Evolutionary conservation across 139 green algal genomes (phyloP), one percentile per base, ranked within the genome.

Genomic region (Choricystis sp.): DNA sequence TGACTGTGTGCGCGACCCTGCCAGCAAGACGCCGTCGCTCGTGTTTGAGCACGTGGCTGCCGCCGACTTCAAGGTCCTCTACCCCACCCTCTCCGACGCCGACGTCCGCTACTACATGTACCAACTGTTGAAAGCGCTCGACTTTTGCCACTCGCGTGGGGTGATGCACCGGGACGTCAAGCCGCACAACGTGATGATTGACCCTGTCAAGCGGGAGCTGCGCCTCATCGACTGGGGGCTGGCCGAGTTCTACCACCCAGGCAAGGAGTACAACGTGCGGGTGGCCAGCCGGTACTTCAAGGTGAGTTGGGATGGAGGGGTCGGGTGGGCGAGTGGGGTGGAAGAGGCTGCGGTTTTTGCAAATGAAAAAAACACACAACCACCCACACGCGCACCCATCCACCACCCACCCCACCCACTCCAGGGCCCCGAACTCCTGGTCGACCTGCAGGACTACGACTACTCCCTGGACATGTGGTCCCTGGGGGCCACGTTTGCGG

Each of bases 161-260:
- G 89, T 95, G 70, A 96, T 96, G 88, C 89, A 95, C 70, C 70
- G 83, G 26, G 81, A 86, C 60, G 81, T 90, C 2, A 88, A 90
- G 80, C 84, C 84, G 20, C 84, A 91, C 69, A 91, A 91, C 64
- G 80, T 98, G 23, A 98, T 98, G 93, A 99, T 99, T 60, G 94
- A 99, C 72, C 94, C 98, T 71, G 73, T 84, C 58, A 75, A 85
- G 74, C 75, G 83, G 21, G 69, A 95, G 75, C 79, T 99, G 69
- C 75, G 94, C 24, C 79, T 99, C 31, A 99, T 99, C 62, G 94
- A 99, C 77, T 99, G 94, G 92, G 94, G 94, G 21, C 76, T 99
- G 25, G 92, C 94, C 19, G 94, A 99, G 79, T 97, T 99, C 66
- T 99, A 99, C 79, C 85, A 96, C 68, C 86, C 93, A 2, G 84